Base-by-base conservation (phyloP, 495 filamentous ascomycete species). In the Hypoxylon intermedium region DNA sequence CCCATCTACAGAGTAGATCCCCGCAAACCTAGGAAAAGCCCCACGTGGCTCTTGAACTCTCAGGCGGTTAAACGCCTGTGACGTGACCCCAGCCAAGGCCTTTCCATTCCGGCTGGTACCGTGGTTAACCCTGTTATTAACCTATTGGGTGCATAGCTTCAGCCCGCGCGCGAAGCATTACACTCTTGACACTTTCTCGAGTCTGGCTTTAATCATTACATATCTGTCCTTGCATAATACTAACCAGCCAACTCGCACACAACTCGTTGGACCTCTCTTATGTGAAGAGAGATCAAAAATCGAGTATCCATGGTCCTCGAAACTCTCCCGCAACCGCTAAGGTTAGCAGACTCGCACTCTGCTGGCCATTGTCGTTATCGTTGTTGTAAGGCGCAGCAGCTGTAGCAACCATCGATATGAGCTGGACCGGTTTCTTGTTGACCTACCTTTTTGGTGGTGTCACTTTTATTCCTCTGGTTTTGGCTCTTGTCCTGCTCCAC, bases 371-470 rank as follows among this genome's bases (percentile, higher is more conserved):
- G 36, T 65, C 24, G 24, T 26, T 26, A 26, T 26, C 24, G 24
- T 41, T 40, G 48, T 47, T 56, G 43, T 48, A 56, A 56, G 44
- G 45, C 45, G 62, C 44, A 65, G 56, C 58, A 48, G 24, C 24
- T 26, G 24, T 7, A 7, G 24, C 24, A 26, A 26, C 7, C 24
- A 91, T 89, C 87, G 87, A 86, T 82, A 60, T 65, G 45, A 79
- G 80, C 60, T 82, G 91, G 79, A 78, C 82, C 57, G 77, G 76
- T 57, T 86, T 95, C 67, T 76, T 94, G 58, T 67, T 89, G 63
- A 78, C 87, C 67, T 98, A 97, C 80, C 61, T 96, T 57, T 73
- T 97, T 59, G 95, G 95, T 72, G 95, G 93, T 68, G 73, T 98
- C 65, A 96, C 92, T 20, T 93, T 98, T 62, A 67, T 97, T 51